Percentiles rank a stretch among this genome's conserved stretches.
These are phyloP conservation scores for Fusarium sp. DNA, from an alignment of 2,329 filamentous ascomycete species.

Conservation along the genomic window DNA sequence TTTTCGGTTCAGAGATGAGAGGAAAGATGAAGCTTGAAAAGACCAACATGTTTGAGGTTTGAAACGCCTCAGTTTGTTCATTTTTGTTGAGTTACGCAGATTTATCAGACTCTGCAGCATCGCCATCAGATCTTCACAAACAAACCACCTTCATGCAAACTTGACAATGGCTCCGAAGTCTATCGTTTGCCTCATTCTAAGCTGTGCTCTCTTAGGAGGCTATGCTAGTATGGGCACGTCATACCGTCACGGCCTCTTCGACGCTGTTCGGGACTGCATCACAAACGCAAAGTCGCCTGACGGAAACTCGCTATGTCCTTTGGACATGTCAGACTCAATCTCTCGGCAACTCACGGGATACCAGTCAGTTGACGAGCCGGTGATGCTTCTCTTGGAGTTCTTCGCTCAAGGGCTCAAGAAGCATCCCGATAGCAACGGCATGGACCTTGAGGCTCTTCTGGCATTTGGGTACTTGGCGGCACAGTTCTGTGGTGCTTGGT, in stretches of 20 bases:
- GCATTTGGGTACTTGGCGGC: constrained; percentile 36
- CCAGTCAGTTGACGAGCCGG: constrained; percentile 2
- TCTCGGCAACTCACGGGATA: not conserved
- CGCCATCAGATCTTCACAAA: not conserved
- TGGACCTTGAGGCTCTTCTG: constrained; percentile 29
- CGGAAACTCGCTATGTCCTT: not conserved
- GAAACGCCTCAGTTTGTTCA: not conserved
- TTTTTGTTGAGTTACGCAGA: not conserved
- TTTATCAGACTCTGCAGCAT: not conserved
- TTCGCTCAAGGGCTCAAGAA: constrained; percentile 34
- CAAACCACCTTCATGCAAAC: not conserved
- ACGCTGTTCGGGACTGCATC: constrained; percentile 25
- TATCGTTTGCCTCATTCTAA: constrained; percentile 18
- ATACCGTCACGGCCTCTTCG: constrained; percentile 32
- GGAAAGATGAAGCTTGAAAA: not conserved
- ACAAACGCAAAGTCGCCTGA: not conserved
- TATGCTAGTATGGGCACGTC: constrained; percentile 34
- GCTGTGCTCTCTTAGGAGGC: constrained; percentile 34
- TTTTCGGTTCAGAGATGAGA: not conserved
- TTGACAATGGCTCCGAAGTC: not conserved
- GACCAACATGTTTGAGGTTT: not conserved
- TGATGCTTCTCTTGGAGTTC: constrained; percentile 33
- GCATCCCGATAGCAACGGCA: not conserved
- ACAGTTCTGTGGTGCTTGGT: constrained; percentile 41
- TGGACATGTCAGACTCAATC: constrained; percentile 24